phyloP scores from a whole-genome alignment of 495 filamentous ascomycete species.

The Peziza echinospora region DNA sequence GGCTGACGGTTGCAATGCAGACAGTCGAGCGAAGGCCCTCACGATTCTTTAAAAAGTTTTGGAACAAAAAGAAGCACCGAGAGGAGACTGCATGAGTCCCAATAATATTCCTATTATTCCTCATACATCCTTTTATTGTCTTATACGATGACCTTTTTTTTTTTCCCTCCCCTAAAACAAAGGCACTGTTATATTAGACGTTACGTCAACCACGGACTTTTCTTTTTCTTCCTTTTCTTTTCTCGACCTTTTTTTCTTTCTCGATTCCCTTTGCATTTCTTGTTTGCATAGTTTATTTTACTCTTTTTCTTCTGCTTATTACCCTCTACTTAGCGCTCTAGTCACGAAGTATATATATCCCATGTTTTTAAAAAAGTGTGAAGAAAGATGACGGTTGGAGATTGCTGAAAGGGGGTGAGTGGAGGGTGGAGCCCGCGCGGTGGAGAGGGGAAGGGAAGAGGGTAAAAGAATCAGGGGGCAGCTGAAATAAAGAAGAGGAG shows the following conservation, averaged over 20 bases:
- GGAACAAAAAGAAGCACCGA: constrained; percentile 14
- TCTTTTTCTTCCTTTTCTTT: constrained; percentile 3
- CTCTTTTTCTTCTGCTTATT: constrained; percentile 6
- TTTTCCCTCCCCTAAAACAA: constrained; percentile 3
- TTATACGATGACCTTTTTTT: not conserved
- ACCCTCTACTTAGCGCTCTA: no score
- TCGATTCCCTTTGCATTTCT: constrained; percentile 8
- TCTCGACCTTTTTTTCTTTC: constrained; percentile 6
- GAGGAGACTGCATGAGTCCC: constrained; percentile 9
- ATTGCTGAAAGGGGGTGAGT: no score
- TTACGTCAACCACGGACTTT: no score
- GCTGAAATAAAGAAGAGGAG: no score
- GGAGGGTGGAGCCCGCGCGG: no score
- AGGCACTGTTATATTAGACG: no score
- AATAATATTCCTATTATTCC: not conserved
- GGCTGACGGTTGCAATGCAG: constrained; percentile 11
- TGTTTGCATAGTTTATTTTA: constrained; percentile 8
- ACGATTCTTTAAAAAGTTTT: constrained; percentile 18
- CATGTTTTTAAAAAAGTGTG: no score
- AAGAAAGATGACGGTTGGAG: no score
- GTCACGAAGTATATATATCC: no score
- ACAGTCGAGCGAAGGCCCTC: constrained; percentile 17
- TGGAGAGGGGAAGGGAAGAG: no score
- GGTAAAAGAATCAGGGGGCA: no score
- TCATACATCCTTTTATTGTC: not conserved